Evolutionary conservation across 306 rosid genomes (phyloP).

Genomic region (Oxytropis ochrocephala): DNA sequence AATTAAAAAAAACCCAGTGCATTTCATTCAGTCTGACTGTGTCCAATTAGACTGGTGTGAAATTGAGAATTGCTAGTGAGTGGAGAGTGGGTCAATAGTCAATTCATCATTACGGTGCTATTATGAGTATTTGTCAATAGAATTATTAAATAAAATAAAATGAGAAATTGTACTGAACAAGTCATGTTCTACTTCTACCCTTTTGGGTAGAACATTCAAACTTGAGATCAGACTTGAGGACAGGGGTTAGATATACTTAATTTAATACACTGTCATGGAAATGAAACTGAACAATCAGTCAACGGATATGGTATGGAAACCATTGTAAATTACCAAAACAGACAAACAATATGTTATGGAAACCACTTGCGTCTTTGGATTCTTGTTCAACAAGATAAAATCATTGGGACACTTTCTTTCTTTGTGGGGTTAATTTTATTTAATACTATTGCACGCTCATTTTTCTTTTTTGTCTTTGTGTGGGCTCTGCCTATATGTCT

Average conservation of each 20-base stretch:
- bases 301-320: background rate
- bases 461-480: constrained; percentile 41
- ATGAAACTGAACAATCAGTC: constrained; percentile 16
- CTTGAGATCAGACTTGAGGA: background rate
- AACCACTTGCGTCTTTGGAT: constrained; percentile 56
- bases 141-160: background rate
- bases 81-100: background rate
- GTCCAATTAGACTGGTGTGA: background rate
- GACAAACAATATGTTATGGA: constrained; percentile 10
- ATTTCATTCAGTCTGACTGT: too few relatives aligned
- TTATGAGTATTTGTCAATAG: background rate
- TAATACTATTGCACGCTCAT: constrained; percentile 39
- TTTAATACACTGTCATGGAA: constrained; percentile 38
- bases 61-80: background rate
- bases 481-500: constrained; percentile 56
- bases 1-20: too few relatives aligned
- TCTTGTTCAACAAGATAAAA: constrained; percentile 52
- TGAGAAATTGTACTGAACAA: background rate
- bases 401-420: constrained; percentile 22
- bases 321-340: constrained; percentile 23
- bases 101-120: background rate
- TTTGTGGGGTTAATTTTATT: constrained; percentile 25
- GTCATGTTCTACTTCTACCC: background rate
- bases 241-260: constrained; percentile 32
- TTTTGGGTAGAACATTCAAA: constrained; percentile 20